Base-by-base conservation (phyloP, 2,329 filamentous ascomycete species). In the Cordyceps cicadae region DNA sequence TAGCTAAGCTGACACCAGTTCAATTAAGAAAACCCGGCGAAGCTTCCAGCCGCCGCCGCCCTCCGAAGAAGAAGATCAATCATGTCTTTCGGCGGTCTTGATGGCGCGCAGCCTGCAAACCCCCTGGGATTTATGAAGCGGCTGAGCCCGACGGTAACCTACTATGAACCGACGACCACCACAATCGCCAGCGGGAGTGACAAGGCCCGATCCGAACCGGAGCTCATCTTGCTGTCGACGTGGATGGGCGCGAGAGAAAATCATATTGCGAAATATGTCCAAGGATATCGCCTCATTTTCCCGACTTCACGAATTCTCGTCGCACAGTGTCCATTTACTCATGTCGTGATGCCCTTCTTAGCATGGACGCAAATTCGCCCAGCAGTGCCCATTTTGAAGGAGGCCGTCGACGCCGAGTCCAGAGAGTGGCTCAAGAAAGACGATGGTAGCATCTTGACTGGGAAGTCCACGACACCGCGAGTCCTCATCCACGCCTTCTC, bases 241-340 rank as follows among this genome's bases (percentile, higher is more conserved):
- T 83, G 81, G 81, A 80, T 81, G 74, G 76, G 74, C 50, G 80
- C 81, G 11, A 73, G 68, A n/a, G 76, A 80, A 45, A 67, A 68
- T 7, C 79, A 83, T 66, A 76, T 83, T 50, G 74, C 74, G 64
- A 83, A 83, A 65, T 83, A 83, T 67, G 72, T 79, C 32, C 66
- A 72, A 4, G 70, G 71, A 29, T 77, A 82, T 67, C 77, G 77
- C 63, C 61, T 65, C 5, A 66, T 76, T 19, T 81, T 77, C 67
- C 79, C 80, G 1, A 67, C 68, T 5, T 72, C 80, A 4, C 68
- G 70, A 37, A 76, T 83, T 56, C 70, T 84, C 34, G 71, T 83
- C 29, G 65, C 81, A 64, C 76, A 75, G 51, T 76, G 76, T 64
- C 69, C 74, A 43, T 66, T 73, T 39, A 65, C 66, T 39, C 71